Evolutionary conservation across 2,329 filamentous ascomycete species (phyloP).

Genomic region (Cladosporium sp.): DNA sequence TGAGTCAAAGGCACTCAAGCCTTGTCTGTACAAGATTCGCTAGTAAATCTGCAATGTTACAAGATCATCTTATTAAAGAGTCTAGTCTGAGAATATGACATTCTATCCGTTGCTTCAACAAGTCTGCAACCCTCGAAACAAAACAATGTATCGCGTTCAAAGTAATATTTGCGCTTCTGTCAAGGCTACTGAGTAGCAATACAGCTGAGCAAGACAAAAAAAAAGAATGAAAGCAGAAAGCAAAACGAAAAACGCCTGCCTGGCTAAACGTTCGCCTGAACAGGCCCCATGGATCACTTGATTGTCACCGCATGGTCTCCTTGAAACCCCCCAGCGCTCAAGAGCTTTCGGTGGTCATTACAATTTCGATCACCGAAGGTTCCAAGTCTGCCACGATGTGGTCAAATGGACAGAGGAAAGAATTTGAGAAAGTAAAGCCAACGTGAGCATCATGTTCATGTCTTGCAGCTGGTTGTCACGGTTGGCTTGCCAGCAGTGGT

Average conservation of each 20-base stretch:
- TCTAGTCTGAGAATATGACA: background rate
- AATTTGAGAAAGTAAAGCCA: background rate
- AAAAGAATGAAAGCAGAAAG: background rate
- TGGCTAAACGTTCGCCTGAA: background rate
- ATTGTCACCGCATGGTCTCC: background rate
- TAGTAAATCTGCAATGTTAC: constrained; percentile 46
- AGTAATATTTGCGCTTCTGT: background rate
- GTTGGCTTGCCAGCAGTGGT: background rate
- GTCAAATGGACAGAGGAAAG: background rate
- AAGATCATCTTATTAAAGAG: background rate
- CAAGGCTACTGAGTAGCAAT: background rate
- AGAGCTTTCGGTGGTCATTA: background rate
- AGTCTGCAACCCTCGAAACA: background rate
- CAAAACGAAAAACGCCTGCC: background rate
- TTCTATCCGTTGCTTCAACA: background rate
- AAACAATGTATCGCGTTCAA: background rate
- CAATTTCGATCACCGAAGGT: background rate
- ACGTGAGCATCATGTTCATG: background rate
- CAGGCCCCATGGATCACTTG: background rate
- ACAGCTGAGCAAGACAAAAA: background rate
- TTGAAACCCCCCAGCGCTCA: background rate
- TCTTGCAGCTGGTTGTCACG: constrained; percentile 6
- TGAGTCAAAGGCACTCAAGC: constrained; percentile 77
- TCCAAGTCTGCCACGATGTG: background rate
- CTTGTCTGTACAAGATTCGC: constrained; percentile 91